phyloP scores from a whole-genome alignment of 768 basidiomycete genomes.

The Lactarius quietus region DNA sequence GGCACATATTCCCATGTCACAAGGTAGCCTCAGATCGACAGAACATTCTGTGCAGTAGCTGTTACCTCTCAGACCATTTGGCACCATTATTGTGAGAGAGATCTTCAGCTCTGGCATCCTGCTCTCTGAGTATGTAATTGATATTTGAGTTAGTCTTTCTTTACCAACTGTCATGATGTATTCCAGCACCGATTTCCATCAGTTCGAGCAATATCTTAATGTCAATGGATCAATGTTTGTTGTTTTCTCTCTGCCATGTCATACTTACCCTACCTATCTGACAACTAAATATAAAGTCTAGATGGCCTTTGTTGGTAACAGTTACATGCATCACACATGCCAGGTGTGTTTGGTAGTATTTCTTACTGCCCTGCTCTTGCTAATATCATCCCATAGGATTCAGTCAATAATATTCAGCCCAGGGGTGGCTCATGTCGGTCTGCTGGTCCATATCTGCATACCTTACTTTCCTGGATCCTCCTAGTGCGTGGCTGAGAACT shows the following conservation, averaged over 20 bases:
- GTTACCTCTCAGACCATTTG: no score
- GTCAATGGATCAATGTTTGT: conserved; percentile 83
- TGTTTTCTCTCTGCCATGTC: background rate
- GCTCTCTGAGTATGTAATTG: no score
- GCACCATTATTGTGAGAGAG: no score
- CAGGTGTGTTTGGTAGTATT: conserved; percentile 44
- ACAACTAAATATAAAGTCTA: conserved; percentile 32
- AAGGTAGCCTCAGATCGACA: no score
- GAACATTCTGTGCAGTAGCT: no score
- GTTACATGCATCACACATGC: conserved; percentile 91
- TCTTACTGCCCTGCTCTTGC: background rate
- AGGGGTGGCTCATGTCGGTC: conserved; percentile 64
- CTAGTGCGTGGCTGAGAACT: conserved; percentile 88
- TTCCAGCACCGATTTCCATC: conserved; percentile 87
- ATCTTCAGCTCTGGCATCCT: no score
- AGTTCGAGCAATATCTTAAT: conserved; percentile 86
- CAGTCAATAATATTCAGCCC: conserved; percentile 77
- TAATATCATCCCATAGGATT: conserved; percentile 43
- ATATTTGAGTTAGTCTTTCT: background rate
- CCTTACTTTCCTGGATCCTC: background rate
- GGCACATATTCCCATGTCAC: no score
- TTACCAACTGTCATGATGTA: conserved; percentile 4
- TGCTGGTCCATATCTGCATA: background rate
- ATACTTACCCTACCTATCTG: background rate
- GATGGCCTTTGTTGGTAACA: conserved; percentile 91